phyloP scores from a whole-genome alignment of 2,329 filamentous ascomycete genomes.

The Trichoderma cornu-damae region DNA sequence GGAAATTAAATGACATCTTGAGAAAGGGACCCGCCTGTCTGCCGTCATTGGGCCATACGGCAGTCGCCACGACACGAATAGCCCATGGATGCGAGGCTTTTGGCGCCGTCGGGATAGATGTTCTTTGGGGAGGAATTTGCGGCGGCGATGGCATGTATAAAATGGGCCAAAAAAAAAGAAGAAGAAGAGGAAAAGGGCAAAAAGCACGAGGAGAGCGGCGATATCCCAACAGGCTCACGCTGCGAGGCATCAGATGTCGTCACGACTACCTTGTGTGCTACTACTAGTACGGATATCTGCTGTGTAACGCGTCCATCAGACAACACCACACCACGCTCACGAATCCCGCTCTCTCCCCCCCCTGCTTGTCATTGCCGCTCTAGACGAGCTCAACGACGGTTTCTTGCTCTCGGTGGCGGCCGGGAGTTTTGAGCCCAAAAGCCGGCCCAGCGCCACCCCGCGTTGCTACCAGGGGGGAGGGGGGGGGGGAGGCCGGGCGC shows the following conservation, averaged over 20 bases:
- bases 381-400: neutral
- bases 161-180: neutral
- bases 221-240: neutral
- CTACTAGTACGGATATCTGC: too few relatives aligned
- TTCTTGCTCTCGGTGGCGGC: neutral
- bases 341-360: neutral
- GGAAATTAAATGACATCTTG: constrained; percentile 7
- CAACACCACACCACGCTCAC: neutral
- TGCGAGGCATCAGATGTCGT: neutral
- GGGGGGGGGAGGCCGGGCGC: too few relatives aligned
- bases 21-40: neutral
- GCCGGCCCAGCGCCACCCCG: neutral
- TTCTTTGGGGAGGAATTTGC: neutral
- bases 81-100: neutral
- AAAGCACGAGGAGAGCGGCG: neutral
- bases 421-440: neutral
- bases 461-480: neutral
- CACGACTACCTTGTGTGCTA: too few relatives aligned
- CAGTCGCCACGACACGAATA: neutral
- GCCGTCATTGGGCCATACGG: neutral
- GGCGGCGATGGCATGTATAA: neutral
- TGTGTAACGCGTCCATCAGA: neutral
- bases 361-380: neutral
- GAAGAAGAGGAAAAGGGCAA: too few relatives aligned
- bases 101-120: neutral